Percentiles rank a stretch among this genome's conserved stretches.
Conservation (phyloP, 1,284 basidiomycete genomes). For the Ceratobasidium sp. region DNA sequence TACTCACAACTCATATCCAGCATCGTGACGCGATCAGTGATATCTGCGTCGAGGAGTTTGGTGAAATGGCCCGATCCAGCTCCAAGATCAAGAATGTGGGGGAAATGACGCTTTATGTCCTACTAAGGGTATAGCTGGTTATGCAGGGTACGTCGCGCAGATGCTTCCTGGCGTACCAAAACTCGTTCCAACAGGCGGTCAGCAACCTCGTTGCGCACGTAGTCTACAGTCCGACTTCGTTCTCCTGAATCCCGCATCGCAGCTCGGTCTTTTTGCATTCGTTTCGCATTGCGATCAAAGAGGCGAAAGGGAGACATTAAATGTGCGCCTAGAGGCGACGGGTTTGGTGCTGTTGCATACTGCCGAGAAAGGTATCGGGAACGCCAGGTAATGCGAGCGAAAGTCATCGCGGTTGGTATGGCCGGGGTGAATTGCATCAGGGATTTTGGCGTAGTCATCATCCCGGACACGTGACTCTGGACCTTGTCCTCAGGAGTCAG, state of each 20-base stretch:
- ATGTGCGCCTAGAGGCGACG: constrained; percentile 11
- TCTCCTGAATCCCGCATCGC: constrained; percentile 66
- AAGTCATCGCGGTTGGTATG: not conserved
- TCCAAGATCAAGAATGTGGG: constrained; percentile 86
- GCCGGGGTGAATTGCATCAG: too few species aligned
- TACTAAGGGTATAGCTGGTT: constrained; percentile 54
- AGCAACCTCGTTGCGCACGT: constrained; percentile 90
- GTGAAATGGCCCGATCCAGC: constrained; percentile 96
- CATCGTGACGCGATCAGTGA: constrained; percentile 83
- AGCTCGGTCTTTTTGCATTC: constrained; percentile 81
- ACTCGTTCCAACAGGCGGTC: constrained; percentile 91
- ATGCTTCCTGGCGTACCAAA: constrained; percentile 62
- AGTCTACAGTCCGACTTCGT: constrained; percentile 85
- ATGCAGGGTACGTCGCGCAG: not conserved
- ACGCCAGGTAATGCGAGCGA: not conserved
- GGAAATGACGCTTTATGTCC: constrained; percentile 92
- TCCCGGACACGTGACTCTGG: too few species aligned
- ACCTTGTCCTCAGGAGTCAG: not conserved
- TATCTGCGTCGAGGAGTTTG: constrained; percentile 79
- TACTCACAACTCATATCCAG: constrained; percentile 84
- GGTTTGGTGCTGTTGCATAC: constrained; percentile 15
- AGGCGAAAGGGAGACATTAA: constrained; percentile 71
- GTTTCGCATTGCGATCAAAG: constrained; percentile 90
- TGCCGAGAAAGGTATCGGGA: not conserved
- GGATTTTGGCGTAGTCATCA: not conserved